Conservation (phyloP, 2,329 filamentous ascomycete genomes). For the Septoria petroselini region DNA sequence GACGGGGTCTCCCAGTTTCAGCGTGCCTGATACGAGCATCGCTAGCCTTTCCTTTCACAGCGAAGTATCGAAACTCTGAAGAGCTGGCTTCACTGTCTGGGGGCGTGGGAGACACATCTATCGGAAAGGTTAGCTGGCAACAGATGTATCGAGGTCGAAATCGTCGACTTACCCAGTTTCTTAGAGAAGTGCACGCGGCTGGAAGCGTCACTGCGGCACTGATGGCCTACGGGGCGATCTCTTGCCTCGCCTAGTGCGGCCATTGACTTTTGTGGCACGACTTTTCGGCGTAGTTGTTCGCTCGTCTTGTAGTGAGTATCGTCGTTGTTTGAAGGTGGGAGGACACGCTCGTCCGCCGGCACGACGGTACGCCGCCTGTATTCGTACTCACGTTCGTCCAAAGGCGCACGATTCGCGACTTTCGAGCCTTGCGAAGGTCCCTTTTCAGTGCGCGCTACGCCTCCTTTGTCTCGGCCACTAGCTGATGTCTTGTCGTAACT, state of each 20-base stretch:
- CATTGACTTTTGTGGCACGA: neutral
- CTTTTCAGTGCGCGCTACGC: neutral
- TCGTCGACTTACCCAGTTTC: constrained; percentile 20
- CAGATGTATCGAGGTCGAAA: neutral
- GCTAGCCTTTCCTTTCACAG: neutral
- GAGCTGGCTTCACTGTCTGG: constrained; percentile 35
- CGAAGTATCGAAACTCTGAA: constrained; percentile 23
- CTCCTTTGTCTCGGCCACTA: neutral
- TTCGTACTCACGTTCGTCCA: constrained; percentile 17
- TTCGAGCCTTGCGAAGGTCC: neutral
- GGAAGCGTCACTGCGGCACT: constrained; percentile 22
- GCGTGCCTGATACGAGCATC: constrained; percentile 14
- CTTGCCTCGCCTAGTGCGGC: neutral
- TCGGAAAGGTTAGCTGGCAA: constrained; percentile 4
- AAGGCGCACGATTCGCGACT: neutral
- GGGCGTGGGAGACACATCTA: constrained; percentile 36
- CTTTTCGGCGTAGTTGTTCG: constrained; percentile 15
- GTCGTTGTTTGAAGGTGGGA: neutral
- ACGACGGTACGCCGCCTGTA: constrained; percentile 17
- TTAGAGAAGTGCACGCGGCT: constrained; percentile 34
- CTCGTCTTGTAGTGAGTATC: neutral
- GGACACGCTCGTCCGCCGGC: neutral
- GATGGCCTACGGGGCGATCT: neutral
- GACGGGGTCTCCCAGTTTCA: constrained; percentile 6
- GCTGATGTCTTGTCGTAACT: neutral